These are phyloP conservation scores for Aspergillaceae sp. DNA, from an alignment of 2,329 filamentous ascomycete genomes.

Conservation along the genomic window DNA sequence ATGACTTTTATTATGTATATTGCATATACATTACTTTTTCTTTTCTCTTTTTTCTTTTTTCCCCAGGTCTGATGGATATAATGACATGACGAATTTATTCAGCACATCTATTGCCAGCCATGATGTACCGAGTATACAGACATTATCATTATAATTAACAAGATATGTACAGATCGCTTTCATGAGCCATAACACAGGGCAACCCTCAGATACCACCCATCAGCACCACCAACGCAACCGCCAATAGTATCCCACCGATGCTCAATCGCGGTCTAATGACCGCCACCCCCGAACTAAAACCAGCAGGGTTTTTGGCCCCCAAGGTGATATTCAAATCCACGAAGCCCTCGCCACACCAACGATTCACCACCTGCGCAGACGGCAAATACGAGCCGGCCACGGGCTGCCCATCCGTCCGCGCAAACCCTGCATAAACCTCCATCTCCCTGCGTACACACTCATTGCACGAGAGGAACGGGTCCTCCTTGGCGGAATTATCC, in stretches of 20 bases:
- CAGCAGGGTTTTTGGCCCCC: constrained; percentile 4
- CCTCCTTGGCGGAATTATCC: constrained; percentile 16
- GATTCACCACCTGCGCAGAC: constrained; percentile 67
- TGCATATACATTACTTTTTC: not conserved
- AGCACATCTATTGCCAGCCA: not conserved
- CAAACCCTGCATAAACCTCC: constrained; percentile 65
- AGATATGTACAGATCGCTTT: not conserved
- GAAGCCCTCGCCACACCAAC: constrained; percentile 50
- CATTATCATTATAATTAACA: not conserved
- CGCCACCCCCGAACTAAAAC: not conserved
- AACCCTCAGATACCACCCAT: not conserved
- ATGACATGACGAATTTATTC: not conserved
- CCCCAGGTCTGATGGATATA: too few relatives aligned
- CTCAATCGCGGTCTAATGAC: not conserved
- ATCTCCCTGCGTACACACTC: constrained; percentile 72
- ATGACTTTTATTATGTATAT: not conserved
- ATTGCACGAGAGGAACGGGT: constrained; percentile 59
- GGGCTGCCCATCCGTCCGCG: constrained; percentile 56
- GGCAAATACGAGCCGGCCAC: constrained; percentile 60
- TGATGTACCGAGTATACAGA: not conserved
- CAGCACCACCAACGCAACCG: not conserved
- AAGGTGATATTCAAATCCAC: constrained; percentile 41
- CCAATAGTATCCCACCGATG: not conserved
- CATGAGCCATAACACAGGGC: not conserved
- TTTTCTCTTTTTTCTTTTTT: too few relatives aligned